Conservation (phyloP, 2,329 filamentous ascomycete species). For the Arthroderma sp. region DNA sequence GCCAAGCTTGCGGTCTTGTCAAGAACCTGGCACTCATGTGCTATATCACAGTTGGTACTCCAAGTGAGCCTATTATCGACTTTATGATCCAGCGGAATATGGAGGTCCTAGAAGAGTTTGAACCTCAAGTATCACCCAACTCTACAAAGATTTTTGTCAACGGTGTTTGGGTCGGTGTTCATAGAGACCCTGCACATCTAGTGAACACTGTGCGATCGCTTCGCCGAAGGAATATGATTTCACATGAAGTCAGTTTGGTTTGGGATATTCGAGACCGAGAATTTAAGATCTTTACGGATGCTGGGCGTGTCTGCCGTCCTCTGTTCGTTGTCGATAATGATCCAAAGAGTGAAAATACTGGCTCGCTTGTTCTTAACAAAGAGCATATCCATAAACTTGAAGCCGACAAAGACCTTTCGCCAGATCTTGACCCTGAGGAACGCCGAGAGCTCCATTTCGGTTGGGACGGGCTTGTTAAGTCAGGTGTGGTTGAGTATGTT, state of each 20-base stretch:
- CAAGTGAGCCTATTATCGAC: slow-evolving; percentile 76
- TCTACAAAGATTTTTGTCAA: slow-evolving; percentile 98
- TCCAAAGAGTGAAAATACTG: slow-evolving; percentile 57
- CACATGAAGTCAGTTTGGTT: slow-evolving; percentile 85
- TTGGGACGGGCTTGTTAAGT: slow-evolving; percentile 74
- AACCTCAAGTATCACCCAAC: slow-evolving; percentile 69
- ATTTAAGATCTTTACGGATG: slow-evolving; percentile 97
- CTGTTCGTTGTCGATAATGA: slow-evolving; percentile 90
- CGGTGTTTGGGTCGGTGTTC: slow-evolving; percentile 93
- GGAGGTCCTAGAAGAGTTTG: slow-evolving; percentile 93
- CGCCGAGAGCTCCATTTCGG: slow-evolving; percentile 54
- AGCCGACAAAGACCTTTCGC: slow-evolving; percentile 53
- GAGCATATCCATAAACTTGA: slow-evolving; percentile 69
- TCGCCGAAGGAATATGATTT: slow-evolving; percentile 68
- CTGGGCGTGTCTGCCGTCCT: slow-evolving; percentile 84
- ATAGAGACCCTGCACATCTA: slow-evolving; percentile 74
- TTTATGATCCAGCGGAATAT: slow-evolving; percentile 95
- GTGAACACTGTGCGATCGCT: slow-evolving; percentile 66
- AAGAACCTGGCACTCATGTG: slow-evolving; percentile 98
- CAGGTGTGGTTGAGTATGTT: slow-evolving; percentile 85
- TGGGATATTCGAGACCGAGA: slow-evolving; percentile 93
- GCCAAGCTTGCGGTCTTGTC: slow-evolving; percentile 93
- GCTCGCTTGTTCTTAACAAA: slow-evolving; percentile 69
- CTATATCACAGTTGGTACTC: slow-evolving; percentile 90
- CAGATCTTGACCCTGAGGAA: slow-evolving; percentile 46